These are phyloP conservation scores for Cenchrus fungigraminus DNA, from an alignment of 176 grass and related monocot species.

Conservation along the genomic window DNA sequence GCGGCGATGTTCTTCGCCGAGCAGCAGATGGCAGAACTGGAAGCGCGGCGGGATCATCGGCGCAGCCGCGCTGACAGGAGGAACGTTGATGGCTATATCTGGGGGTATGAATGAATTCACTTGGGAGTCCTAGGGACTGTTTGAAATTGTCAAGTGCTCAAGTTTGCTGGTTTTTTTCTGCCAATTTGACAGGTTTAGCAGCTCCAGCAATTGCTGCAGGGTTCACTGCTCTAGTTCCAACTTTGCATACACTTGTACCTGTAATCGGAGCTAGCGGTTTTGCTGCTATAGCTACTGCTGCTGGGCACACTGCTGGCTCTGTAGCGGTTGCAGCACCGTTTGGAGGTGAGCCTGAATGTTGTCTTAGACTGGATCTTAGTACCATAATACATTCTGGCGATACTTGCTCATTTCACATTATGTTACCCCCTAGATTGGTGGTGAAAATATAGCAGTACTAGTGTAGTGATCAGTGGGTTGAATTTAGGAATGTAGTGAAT, in stretches of 20 bases:
- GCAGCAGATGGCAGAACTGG: constrained; percentile 78
- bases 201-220: constrained; percentile 97
- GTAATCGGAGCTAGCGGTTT: constrained; percentile 93
- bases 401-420: not conserved
- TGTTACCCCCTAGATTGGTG: not conserved
- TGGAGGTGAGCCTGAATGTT: constrained; percentile 64
- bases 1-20: constrained; percentile 40
- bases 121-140: not conserved
- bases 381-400: not conserved
- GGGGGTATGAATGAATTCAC: constrained; percentile 58
- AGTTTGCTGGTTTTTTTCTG: not conserved
- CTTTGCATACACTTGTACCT: constrained; percentile 79
- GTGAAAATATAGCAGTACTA: not conserved
- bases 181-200: constrained; percentile 70
- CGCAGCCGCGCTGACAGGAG: constrained; percentile 93
- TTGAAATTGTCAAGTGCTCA: not conserved
- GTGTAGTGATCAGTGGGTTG: not conserved
- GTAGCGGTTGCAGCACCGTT: constrained; percentile 97
- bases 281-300: constrained; percentile 92
- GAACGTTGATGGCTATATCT: constrained; percentile 87
- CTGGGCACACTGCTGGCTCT: constrained; percentile 81
- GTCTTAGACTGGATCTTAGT: no score
- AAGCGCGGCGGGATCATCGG: constrained; percentile 91
- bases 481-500: not conserved
- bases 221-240: constrained; percentile 81